Evolutionary conservation across 306 rosid genomes (phyloP), one percentile per base, ranked within the genome.

Genomic region (Phaseolus lunatus): DNA sequence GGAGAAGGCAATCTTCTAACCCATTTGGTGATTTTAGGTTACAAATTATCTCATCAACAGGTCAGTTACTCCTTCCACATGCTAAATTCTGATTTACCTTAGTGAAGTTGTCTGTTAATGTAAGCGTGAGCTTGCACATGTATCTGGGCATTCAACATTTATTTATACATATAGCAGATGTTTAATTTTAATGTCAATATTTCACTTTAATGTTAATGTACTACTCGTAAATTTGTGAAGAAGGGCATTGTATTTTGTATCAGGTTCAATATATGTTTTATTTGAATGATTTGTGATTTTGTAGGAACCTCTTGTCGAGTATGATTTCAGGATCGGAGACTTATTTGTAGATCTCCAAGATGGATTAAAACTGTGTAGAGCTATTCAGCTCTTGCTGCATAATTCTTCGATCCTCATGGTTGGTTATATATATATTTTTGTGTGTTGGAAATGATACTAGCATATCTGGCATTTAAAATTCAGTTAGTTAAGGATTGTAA

Each of bases 1-100:
- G 98, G 98, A 71, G 98, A 94, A 90, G 98, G 98, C 77, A 94
- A 90, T 82, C 80, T 94, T 78, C 69, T 87, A 56, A 84, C 93
- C 70, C 98, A 94, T 84, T 83, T 94, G 89, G 83, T 79, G 83
- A 83, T 88, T 65, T 57, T 94, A 62, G 93, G 98, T 50, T 92
- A 92, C 87, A 94, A 90, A 84, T 78, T 88, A 72, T 85, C 95
- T 56, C 88, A 94, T 81, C 85, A 86, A 70, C 98, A 94, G 96
- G 98, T 90, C 35, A 44, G 86, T 66, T 52, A 70, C 56, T 57
- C 70, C 44, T 80, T 73, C 58, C 50, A 27, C 75, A 48, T 65
- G 72, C 69, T 56, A n/a, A n/a, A 45, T 80, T 70, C 54, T 72
- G 50, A 67, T 48, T 79, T 78, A 35, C 80, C 26, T 39, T 9